phyloP scores from a whole-genome alignment of 169 alveolate genomes.

The Plasmodium vivax region DNA sequence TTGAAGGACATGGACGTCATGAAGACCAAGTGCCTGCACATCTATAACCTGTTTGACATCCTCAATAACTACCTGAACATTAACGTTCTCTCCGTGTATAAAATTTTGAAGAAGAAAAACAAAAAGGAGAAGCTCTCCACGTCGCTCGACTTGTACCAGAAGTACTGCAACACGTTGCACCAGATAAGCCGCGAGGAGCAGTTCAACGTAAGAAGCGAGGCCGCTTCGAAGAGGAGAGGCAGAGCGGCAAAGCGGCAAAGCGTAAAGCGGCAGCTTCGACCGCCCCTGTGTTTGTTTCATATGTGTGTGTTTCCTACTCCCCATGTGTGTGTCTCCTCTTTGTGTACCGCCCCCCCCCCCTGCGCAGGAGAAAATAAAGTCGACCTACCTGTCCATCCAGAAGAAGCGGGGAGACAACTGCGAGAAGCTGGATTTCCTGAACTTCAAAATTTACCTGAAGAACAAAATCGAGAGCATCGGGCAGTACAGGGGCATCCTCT shows the following conservation, averaged over 20 bases:
- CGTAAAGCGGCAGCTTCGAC: background rate
- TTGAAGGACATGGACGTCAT: constrained; percentile 74
- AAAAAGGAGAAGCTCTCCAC: constrained; percentile 79
- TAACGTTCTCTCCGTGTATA: constrained; percentile 87
- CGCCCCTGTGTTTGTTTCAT: background rate
- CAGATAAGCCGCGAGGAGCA: constrained; percentile 74
- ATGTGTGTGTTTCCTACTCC: background rate
- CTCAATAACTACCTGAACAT: constrained; percentile 83
- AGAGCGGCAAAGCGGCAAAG: background rate
- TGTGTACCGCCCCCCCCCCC: background rate
- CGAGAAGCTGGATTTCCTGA: constrained; percentile 41
- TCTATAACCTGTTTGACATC: constrained; percentile 88
- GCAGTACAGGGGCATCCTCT: constrained; percentile 20
- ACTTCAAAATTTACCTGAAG: constrained; percentile 51
- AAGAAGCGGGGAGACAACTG: constrained; percentile 46
- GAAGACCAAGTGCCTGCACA: constrained; percentile 81
- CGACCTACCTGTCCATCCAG: constrained; percentile 44
- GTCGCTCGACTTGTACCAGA: constrained; percentile 77
- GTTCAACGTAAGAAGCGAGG: constrained; percentile 19
- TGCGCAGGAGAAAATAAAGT: constrained; percentile 40
- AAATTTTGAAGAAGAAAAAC: constrained; percentile 87
- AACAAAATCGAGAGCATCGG: constrained; percentile 47
- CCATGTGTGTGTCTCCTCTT: background rate
- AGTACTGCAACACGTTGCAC: constrained; percentile 77
- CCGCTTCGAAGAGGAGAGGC: background rate